Evolutionary conservation across 768 basidiomycete species (phyloP).

Genomic region (Leccinum rimulosum): DNA sequence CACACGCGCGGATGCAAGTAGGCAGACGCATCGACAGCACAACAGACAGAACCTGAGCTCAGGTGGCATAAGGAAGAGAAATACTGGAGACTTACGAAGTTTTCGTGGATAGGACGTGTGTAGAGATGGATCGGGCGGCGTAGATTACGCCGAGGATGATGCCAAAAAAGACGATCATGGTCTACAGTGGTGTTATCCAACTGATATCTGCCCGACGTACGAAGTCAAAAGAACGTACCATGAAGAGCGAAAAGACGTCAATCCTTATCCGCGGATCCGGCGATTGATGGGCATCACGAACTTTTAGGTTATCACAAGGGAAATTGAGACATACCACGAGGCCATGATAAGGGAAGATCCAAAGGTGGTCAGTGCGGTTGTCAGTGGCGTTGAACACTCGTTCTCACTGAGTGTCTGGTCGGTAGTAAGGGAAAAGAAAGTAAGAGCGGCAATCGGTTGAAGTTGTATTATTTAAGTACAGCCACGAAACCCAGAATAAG

Average conservation of each 20-base stretch:
- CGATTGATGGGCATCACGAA: background rate
- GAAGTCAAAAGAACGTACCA: constrained; percentile 1
- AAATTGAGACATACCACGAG: constrained; percentile 6
- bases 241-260: constrained; percentile 17
- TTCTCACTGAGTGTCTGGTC: too few species aligned
- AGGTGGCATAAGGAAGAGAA: too few species aligned
- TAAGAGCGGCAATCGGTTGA: too few species aligned
- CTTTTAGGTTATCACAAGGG: too few species aligned
- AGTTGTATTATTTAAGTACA: too few species aligned
- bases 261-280: too few species aligned
- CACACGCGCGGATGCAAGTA: background rate
- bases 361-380: too few species aligned
- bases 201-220: background rate
- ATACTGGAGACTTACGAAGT: constrained; percentile 44
- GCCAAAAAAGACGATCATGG: constrained; percentile 45
- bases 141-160: constrained; percentile 42
- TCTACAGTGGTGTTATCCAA: constrained; percentile 33
- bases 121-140: constrained; percentile 37
- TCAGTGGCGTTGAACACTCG: too few species aligned
- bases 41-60: too few species aligned
- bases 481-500: too few species aligned
- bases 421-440: too few species aligned
- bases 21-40: too few species aligned
- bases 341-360: constrained; percentile 8
- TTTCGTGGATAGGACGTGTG: constrained; percentile 48